Conservation (phyloP, 1,284 basidiomycete genomes). For the Lentinus polychrous region DNA sequence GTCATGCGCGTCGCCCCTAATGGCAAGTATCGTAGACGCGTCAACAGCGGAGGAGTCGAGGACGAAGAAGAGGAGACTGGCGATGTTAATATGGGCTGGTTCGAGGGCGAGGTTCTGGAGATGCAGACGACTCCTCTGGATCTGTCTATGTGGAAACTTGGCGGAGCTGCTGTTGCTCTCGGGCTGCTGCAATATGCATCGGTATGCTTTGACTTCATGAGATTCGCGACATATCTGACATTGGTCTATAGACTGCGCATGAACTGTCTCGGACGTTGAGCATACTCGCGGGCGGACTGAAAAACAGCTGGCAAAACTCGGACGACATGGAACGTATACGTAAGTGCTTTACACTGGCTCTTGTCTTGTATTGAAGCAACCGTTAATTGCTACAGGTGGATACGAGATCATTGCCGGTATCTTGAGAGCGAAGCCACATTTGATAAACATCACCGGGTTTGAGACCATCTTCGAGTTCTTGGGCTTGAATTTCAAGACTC, state of each 20-base stretch:
- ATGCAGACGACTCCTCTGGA: conserved; percentile 65
- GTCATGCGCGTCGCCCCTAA: conserved; percentile 44
- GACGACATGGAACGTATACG: conserved; percentile 87
- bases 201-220: conserved; percentile 40
- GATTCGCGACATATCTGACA: not conserved
- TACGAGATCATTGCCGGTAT: conserved; percentile 83
- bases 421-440: conserved; percentile 63
- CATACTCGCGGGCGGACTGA: conserved; percentile 72
- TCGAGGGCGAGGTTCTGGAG: conserved; percentile 55
- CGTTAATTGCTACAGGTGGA: conserved; percentile 45
- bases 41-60: not conserved
- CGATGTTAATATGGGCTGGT: conserved; percentile 18
- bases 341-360: conserved; percentile 29
- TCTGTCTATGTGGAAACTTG: conserved; percentile 75
- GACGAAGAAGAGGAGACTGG: not conserved
- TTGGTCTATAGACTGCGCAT: conserved; percentile 48
- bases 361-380: too few species aligned
- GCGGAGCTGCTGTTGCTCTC: conserved; percentile 74
- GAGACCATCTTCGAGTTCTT: conserved; percentile 79
- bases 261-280: conserved; percentile 69
- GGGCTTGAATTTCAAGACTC: conserved; percentile 75
- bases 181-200: conserved; percentile 75
- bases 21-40: conserved; percentile 1
- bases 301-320: conserved; percentile 85
- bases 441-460: conserved; percentile 74